Base-by-base conservation (phyloP, 2,329 filamentous ascomycete genomes). In the Aaosphaeria pasadenensis region DNA sequence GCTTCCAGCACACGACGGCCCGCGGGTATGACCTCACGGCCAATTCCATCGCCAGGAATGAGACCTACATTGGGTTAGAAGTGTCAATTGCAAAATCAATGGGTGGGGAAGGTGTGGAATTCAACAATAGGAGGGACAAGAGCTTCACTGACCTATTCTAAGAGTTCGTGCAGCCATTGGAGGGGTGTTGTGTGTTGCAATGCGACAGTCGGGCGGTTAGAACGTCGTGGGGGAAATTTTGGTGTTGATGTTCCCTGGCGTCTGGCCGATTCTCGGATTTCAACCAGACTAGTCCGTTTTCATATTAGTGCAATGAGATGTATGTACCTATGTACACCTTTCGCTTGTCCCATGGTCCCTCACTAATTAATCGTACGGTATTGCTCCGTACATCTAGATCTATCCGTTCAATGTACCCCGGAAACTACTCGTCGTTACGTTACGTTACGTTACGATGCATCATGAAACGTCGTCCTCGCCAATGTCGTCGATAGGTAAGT, bases 21-120 rank as follows among this genome's bases (percentile, higher is more conserved):
- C 46, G 94, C 83, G 57, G 94, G 94, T 73, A 99, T 97, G 71
- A 99, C 94, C 77, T 99, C 94, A 70, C 89, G 89, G 75, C 94
- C 94, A 75, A 99, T 99, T 74, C 94, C 94, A 76, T 99, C 94
- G 68, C 94, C 94, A 63, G 94, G 89, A 70, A 99, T 97, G 64
- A 97, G 88, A 71, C 91, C 91, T 95, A 54, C 5, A n/a, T 9
- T 17, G 30, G 7, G 32, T 44, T 36, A 38, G 40, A 11, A 38
- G n/a, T 39, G 13, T 30, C 29, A 43, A 30, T 35, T 36, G n/a
- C 17, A 24, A n/a, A 9, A 28, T 17, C 5, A 24, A 13, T 6
- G 31, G 5, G 30, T 41, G 7, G 13, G 30, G 24, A 31, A 33
- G 35, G 36, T 13, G 7, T 46, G 6, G 11, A 42, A 45, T 44